A percentile compares a stretch with the other conserved stretches of the same genome.
Evolutionary conservation across 73 alveolate species (phyloP).

Genomic region (Tetrahymena thermophila): DNA sequence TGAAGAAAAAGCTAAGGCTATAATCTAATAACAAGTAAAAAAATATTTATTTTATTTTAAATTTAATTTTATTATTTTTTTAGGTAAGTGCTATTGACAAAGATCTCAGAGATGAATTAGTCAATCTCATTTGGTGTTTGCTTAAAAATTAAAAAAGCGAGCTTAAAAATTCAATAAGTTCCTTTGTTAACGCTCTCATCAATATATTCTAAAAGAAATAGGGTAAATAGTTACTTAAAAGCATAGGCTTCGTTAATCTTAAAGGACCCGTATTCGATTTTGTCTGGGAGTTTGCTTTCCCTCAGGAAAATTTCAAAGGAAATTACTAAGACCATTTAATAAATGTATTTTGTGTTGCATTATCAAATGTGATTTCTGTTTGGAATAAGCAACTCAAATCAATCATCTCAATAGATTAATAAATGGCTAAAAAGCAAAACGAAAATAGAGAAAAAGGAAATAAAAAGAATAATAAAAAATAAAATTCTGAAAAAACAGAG

Average conservation of each 20-base stretch:
- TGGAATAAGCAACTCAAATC: not conserved
- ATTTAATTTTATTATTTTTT: not conserved
- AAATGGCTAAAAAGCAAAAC: not conserved
- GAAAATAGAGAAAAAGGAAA: not conserved
- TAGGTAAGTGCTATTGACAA: not conserved
- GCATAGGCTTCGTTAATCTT: not conserved
- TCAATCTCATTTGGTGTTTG: slow-evolving; percentile 11
- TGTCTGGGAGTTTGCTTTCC: slow-evolving; percentile 47
- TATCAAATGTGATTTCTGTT: not conserved
- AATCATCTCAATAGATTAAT: not conserved
- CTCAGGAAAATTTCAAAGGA: not conserved
- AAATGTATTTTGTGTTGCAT: not conserved
- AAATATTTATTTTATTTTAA: not conserved
- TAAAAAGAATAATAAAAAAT: not conserved
- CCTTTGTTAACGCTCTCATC: slow-evolving; percentile 13
- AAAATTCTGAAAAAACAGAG: not conserved
- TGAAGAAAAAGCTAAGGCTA: slow-evolving; percentile 34
- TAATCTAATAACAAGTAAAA: slow-evolving; percentile 22
- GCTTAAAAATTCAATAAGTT: slow-evolving; percentile 14
- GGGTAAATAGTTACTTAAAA: not conserved
- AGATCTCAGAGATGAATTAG: slow-evolving; percentile 32
- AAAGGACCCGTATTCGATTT: slow-evolving; percentile 28
- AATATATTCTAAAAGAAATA: not conserved
- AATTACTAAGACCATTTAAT: not conserved
- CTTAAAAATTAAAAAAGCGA: slow-evolving; percentile 19